These are phyloP conservation scores for Butyriboletus loyo DNA, from an alignment of 768 basidiomycete genomes.

Conservation along the genomic window DNA sequence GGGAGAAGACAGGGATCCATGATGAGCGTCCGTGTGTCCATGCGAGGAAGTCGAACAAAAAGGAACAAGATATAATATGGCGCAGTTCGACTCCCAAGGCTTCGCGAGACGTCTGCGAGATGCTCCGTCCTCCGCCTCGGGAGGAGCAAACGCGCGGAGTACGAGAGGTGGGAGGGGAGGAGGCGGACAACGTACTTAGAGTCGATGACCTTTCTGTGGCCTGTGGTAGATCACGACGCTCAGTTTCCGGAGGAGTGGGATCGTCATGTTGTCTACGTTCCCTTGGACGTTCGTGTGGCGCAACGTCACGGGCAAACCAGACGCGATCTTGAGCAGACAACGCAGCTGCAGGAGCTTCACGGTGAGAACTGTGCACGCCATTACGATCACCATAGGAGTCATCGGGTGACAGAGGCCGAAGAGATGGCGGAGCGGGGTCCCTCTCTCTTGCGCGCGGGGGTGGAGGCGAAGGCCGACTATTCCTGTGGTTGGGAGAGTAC, in stretches of 20 bases:
- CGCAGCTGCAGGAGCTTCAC: constrained; percentile 15
- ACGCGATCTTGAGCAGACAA: constrained; percentile 25
- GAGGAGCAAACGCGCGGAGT: constrained; percentile 37
- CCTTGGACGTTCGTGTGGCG: constrained; percentile 16
- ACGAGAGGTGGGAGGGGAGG: constrained; percentile 37
- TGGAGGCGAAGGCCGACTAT: constrained; percentile 20
- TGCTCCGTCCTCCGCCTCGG: constrained; percentile 35
- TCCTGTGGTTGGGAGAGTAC: constrained; percentile 24
- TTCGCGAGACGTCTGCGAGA: constrained; percentile 39
- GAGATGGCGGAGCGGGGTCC: constrained; percentile 20
- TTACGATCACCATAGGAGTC: constrained; percentile 24
- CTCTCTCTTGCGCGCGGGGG: constrained; percentile 25
- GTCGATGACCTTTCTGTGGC: constrained; percentile 36
- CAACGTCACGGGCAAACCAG: constrained; percentile 17
- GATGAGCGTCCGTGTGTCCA: constrained; percentile 42
- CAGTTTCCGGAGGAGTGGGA: constrained; percentile 11
- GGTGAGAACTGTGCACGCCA: constrained; percentile 15
- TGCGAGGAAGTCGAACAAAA: constrained; percentile 38
- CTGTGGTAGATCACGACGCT: constrained; percentile 25
- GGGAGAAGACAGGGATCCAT: constrained; percentile 36
- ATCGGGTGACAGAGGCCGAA: constrained; percentile 21
- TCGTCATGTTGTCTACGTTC: constrained; percentile 29
- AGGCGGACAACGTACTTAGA: constrained; percentile 48
- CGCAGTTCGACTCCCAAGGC: constrained; percentile 45
- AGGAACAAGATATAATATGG: constrained; percentile 30